Evolutionary conservation across 73 alveolate genomes (phyloP).

Genomic region (Stentor coeruleus): DNA sequence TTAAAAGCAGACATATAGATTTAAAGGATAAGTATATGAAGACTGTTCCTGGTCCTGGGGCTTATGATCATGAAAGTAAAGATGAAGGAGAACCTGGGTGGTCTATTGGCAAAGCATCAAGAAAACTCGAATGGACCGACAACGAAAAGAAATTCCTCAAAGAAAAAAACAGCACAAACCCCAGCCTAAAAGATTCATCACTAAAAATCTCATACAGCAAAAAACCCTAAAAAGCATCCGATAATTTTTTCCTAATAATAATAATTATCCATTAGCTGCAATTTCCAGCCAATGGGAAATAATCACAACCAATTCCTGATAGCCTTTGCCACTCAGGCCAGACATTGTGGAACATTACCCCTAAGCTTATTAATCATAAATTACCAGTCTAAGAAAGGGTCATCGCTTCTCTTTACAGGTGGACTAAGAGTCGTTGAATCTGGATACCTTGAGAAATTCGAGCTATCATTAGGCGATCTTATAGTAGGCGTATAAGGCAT

Average conservation of each 20-base stretch:
- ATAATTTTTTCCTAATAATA: too few relatives aligned
- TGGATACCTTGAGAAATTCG: constrained; percentile 70
- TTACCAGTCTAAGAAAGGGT: constrained; percentile 64
- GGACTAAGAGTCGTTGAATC: constrained; percentile 83
- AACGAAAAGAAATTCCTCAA: constrained; percentile 83
- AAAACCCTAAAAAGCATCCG: too few relatives aligned
- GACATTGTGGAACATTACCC: too few relatives aligned
- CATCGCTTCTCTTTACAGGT: constrained; percentile 65
- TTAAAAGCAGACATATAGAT: not conserved
- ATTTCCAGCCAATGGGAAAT: too few relatives aligned
- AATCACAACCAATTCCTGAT: too few relatives aligned
- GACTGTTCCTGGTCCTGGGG: constrained; percentile 19
- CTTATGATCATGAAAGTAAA: not conserved
- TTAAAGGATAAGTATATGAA: not conserved
- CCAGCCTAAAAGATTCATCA: too few relatives aligned
- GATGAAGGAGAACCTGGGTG: constrained; percentile 48
- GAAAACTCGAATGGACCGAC: constrained; percentile 70
- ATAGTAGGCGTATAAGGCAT: constrained; percentile 75
- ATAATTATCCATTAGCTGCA: too few relatives aligned
- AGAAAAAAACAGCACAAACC: too few relatives aligned
- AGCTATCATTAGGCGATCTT: constrained; percentile 69
- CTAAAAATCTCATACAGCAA: too few relatives aligned
- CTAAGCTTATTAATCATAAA: too few relatives aligned
- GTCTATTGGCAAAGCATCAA: constrained; percentile 71
- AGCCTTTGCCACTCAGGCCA: too few relatives aligned